Evolutionary conservation across 805 yeast genomes (phyloP), one percentile per base, ranked within the genome.

Genomic region (Metschnikowia sp.): DNA sequence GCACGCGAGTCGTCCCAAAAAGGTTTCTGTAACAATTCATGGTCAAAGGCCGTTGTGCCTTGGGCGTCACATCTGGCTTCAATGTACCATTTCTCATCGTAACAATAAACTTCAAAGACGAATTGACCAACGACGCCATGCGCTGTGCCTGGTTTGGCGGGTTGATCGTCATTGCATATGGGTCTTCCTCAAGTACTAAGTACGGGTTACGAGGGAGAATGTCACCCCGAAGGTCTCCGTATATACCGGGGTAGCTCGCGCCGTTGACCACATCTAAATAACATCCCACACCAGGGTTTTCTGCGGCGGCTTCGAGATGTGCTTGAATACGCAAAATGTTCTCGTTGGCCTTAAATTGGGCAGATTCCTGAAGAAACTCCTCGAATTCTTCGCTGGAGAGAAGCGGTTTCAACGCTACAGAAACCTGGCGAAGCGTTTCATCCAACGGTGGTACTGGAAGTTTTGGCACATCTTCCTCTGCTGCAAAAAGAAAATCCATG

Each of bases 171-270:
- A 66, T 66, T 13, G 80, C 74, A 51, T 81, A 73, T 1, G 92
- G 91, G 53, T 86, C 95, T 59, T 85, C 85, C 53, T 85, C 89
- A 13, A 86, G 63, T 10, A 86, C 78, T 53, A 86, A 73, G 57
- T 84, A 86, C 1, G 95, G 95, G 60, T 86, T 86, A 51, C 92
- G 70, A 5, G 95, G 95, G 37, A 86, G 67, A 1, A 83, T 78
- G 52, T 82, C 85, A 18, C 86, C 86, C 42, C 82, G 71, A 29
- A 81, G 67, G 46, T 81, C 85, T 13, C 85, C 84, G 56, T 81
- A 81, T 32, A 80, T 77, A 10, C 82, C 82, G 0, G 86, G 79
- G 32, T 82, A 75, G 8, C 67, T 59, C 32, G 69, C 76, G 39
- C 70, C 71, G 49, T 78, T 75, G 37, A 79, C 71, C 10, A 76